Evolutionary conservation across 768 basidiomycete species (phyloP).

Genomic region (Pleurotus giganteus): DNA sequence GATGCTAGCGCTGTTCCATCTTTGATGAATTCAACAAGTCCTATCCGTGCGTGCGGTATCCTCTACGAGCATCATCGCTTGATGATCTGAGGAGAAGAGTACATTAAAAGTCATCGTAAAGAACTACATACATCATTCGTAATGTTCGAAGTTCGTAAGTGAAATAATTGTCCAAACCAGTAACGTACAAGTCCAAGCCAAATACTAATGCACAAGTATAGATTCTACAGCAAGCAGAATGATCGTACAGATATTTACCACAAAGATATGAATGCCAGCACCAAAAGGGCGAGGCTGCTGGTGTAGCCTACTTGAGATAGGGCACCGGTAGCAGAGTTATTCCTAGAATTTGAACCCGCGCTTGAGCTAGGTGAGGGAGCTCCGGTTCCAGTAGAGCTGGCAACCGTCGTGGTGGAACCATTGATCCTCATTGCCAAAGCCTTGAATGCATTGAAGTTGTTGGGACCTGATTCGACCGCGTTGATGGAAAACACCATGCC

Average conservation of each 20-base stretch:
- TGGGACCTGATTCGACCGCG: slow-evolving; percentile 37
- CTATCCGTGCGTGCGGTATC: no score
- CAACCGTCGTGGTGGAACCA: slow-evolving; percentile 6
- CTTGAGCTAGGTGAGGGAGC: not conserved
- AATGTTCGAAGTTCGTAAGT: no score
- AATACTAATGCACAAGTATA: no score
- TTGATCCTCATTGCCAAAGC: slow-evolving; percentile 25
- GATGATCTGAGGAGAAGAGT: no score
- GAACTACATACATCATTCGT: no score
- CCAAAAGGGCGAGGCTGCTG: not conserved
- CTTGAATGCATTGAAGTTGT: slow-evolving; percentile 52
- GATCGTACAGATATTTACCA: not conserved
- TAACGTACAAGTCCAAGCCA: no score
- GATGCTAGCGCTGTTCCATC: no score
- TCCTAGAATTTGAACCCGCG: not conserved
- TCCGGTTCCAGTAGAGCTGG: slow-evolving; percentile 5
- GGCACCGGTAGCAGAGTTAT: not conserved
- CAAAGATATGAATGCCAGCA: not conserved
- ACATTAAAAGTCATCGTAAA: no score
- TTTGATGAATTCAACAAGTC: no score
- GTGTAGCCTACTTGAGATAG: not conserved
- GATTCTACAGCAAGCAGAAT: no score
- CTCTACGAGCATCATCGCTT: no score
- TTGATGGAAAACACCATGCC: slow-evolving; percentile 72
- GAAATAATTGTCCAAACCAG: not conserved